Base-by-base conservation (phyloP, 768 basidiomycete genomes). In the Dendrothele bispora region DNA sequence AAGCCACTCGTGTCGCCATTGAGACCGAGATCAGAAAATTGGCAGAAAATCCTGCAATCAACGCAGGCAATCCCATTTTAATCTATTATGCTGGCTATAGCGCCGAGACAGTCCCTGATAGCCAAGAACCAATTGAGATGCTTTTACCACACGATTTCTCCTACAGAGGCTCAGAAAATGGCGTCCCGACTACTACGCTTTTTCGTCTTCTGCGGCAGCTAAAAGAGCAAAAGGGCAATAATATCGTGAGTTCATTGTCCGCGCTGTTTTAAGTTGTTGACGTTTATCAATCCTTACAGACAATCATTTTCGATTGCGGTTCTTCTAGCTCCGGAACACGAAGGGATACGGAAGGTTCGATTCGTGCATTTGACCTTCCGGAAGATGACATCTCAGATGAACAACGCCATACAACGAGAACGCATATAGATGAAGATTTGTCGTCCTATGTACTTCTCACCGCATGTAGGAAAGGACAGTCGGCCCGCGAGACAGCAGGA, bases 1-100 rank as follows among this genome's bases (percentile, higher is more conserved):
- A 59, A 3, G 76, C 76, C 2, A 68, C 72, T 1, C 61, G 74
- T 5, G 24, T 39, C 4, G 59, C 41, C 4, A 76, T 76, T 24
- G 55, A 73, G 30, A 25, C 48, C 4, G 64, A 53, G 3, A 62
- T 78, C 49, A 32, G 25, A 3, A 40, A 43, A 5, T 55, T 73
- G 8, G 39, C 46, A 4, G 58, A 62, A 11, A 61, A 65, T 24
- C 38, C 47, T 1, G 11, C 39, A 2, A 56, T 55, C 15, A 22
- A 39, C 4, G 4, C 48, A 7, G 49, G 45, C 5, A 59, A 67
- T 49, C 51, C 62, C 17, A 61, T 67, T 26, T 21, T 69, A 22
- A 62, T 68, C 10, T 70, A 54, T 42, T 69, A 56, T 26, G 54
- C 69, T 25, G 67, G 66, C 14, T 69, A 70, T 24, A 67, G 67